Percentiles rank a stretch among this genome's conserved stretches.
Conservation (phyloP, 208 protist genomes). For the Acanthamoeba culbertsoni region DNA sequence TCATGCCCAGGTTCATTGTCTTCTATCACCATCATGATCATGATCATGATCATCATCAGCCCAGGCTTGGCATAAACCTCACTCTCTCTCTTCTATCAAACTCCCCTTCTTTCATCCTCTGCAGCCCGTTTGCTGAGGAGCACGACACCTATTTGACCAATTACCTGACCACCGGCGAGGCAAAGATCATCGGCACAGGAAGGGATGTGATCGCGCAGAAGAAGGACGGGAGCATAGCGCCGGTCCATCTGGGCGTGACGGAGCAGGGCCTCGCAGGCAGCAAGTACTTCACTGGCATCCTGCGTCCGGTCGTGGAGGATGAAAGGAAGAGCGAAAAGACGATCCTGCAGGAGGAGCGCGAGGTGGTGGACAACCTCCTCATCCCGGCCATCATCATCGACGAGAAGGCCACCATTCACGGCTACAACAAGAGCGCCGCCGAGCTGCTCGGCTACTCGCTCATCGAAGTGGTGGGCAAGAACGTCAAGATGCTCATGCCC, state of each 20-base stretch:
- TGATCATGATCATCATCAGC: too few relatives aligned
- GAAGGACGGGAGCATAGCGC: constrained; percentile 36
- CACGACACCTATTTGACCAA: constrained; percentile 20
- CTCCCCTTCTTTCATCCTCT: not conserved
- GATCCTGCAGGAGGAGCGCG: constrained; percentile 37
- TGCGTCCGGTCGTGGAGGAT: not conserved
- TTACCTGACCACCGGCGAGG: constrained; percentile 32
- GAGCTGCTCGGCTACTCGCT: constrained; percentile 46
- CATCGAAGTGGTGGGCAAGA: constrained; percentile 63
- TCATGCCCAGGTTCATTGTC: constrained; percentile 27
- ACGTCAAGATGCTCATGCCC: constrained; percentile 60
- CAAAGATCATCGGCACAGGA: constrained; percentile 48
- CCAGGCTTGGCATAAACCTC: too few relatives aligned
- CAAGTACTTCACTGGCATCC: constrained; percentile 34
- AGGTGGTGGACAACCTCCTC: constrained; percentile 46
- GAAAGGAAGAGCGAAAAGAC: constrained; percentile 23
- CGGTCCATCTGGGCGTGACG: constrained; percentile 28
- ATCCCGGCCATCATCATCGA: constrained; percentile 56
- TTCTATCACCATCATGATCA: not conserved
- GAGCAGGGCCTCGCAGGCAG: constrained; percentile 21
- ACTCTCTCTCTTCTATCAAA: too few relatives aligned
- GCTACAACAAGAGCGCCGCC: constrained; percentile 42
- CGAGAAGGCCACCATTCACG: constrained; percentile 57
- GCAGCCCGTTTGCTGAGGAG: constrained; percentile 18
- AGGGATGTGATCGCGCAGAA: constrained; percentile 39